These are phyloP conservation scores for Arthrobotrys pseudoclavata DNA, from an alignment of 2,329 filamentous ascomycete genomes.

Conservation along the genomic window DNA sequence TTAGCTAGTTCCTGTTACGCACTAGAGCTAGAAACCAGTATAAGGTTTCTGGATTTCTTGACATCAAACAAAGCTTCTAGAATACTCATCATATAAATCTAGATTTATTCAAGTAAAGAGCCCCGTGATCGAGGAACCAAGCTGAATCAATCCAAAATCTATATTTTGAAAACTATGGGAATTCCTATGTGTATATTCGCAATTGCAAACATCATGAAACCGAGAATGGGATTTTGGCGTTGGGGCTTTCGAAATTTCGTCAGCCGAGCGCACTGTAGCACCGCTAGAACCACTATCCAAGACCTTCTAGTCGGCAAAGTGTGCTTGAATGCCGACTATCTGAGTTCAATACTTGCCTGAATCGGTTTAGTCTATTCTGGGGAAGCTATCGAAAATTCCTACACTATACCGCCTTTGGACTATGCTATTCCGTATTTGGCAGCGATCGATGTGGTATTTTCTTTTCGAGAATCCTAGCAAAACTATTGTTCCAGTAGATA, in stretches of 20 bases:
- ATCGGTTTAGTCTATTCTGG: neutral
- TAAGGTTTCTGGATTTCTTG: neutral
- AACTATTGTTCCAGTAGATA: neutral
- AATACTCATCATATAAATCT: too few species aligned
- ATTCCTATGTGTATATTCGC: neutral
- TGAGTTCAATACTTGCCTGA: neutral
- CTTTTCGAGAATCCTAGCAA: conserved; percentile 1
- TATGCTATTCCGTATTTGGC: neutral
- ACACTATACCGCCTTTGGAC: neutral
- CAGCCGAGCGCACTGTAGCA: neutral
- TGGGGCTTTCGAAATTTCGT: neutral
- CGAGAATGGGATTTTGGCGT: neutral
- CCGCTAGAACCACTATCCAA: neutral
- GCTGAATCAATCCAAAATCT: neutral
- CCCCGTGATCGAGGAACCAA: neutral
- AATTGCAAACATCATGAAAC: neutral
- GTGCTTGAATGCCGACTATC: neutral
- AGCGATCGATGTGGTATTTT: neutral
- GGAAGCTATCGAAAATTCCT: neutral
- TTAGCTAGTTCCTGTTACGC: too few species aligned
- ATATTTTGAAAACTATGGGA: neutral
- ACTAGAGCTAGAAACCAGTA: too few species aligned
- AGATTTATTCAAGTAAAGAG: too few species aligned
- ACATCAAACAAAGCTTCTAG: neutral
- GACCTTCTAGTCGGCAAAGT: neutral